phyloP scores from a whole-genome alignment of 192 early-diverging fungal genomes.

The Neocallimastix lanati region DNA sequence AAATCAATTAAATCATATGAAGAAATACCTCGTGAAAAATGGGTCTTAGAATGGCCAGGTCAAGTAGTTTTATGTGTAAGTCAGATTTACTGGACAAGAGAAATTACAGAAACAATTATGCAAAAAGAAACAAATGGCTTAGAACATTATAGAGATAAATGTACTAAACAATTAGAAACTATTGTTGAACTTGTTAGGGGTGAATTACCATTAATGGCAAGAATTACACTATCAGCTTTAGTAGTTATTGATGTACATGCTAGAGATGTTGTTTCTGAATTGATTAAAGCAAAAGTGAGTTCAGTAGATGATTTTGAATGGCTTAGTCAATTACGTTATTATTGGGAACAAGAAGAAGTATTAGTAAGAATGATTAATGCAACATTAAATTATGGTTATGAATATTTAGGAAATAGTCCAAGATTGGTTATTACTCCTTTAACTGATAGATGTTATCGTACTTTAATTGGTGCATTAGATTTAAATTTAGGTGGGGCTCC shows the following conservation, averaged over 20 bases:
- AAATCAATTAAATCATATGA: conserved; percentile 27
- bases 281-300: conserved; percentile 12
- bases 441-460: conserved; percentile 43
- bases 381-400: conserved; percentile 28
- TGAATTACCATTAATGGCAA: conserved; percentile 34
- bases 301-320: conserved; percentile 35
- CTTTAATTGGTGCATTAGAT: conserved; percentile 39
- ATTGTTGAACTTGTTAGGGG: conserved; percentile 38
- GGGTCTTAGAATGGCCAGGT: conserved; percentile 47
- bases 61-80: conserved; percentile 41
- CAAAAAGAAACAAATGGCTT: not conserved
- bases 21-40: conserved; percentile 25
- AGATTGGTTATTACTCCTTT: conserved; percentile 38
- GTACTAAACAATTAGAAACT: conserved; percentile 27
- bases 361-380: conserved; percentile 45
- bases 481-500: conserved; percentile 46
- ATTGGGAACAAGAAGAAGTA: conserved; percentile 38
- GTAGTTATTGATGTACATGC: conserved; percentile 51
- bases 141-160: conserved; percentile 2
- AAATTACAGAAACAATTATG: conserved; percentile 26
- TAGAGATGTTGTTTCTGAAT: conserved; percentile 27
- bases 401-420: conserved; percentile 28
- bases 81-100: conserved; percentile 38
- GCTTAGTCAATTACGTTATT: conserved; percentile 40
- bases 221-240: conserved; percentile 37